Evolutionary conservation across 2,329 filamentous ascomycete species (phyloP), one percentile per base, ranked within the genome.

Genomic region (Venturiaceae sp.): DNA sequence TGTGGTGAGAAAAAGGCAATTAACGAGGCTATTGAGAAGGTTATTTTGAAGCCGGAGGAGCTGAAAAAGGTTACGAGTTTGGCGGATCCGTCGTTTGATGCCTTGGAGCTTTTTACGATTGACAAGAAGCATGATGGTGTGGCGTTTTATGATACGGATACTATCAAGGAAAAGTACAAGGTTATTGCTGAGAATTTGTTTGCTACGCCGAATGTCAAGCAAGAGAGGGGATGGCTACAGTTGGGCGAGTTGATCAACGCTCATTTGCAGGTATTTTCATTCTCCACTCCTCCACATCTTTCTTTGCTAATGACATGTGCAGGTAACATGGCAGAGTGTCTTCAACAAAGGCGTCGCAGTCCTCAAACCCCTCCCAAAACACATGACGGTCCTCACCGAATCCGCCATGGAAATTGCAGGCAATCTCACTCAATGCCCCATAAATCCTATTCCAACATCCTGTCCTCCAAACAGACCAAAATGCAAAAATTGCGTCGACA

Each of bases 391-490:
- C 16, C 78, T 95, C 64, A 80, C 91, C 54, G 78, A 83, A 58
- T 84, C 86, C 36, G 87, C 87, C 3, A 74, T 86, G 58, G 80
- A 86, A 46, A 80, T 97, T 30, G 92, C 90, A 3, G 78, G 83
- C 32, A 85, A 88, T 58, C 83, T 99, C 5, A 83, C 85, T 1
- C 79, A 85, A 64, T 99, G 94, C 68, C 75, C 83, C 16, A 85
- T 84, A 16, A 58, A 58, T 0, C 88, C 91, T 0, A 76, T 91
- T 57, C 86, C 87, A 4, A 75, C 82, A 1, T 88, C 88, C 1
- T 97, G 92, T 67, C 92, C 92, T 11, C 92, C 92, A 0, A 96
- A 96, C 69, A 72, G 80, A 26, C 81, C 80, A 1, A 83, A 82
- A 60, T 97, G 92, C 74, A 83, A 79, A 32, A 85, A 86, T 3